Base-by-base conservation (phyloP, 73 alveolate genomes). In the Halteria grandinella region DNA sequence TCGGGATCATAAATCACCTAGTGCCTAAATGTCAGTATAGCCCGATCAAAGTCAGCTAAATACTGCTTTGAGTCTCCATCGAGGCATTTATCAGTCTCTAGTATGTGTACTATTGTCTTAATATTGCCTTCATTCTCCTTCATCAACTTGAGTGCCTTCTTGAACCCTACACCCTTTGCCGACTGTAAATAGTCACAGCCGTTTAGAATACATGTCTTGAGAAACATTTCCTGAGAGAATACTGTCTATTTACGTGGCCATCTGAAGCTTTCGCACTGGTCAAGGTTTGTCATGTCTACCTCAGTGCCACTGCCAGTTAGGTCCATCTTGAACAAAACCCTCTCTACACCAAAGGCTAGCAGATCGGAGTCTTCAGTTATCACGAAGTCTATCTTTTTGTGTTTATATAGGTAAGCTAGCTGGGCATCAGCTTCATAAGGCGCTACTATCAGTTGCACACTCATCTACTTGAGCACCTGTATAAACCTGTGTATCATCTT, bases 341-440 rank as follows among this genome's bases (percentile, higher is more conserved):
- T 69, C 21, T 82, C 87, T 23, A 95, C 85, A 15, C 98, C 98
- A 17, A 77, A 83, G 25, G 96, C 98, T 55, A 93, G 89, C 51
- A 93, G 79, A 75, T 93, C 98, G 28, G 95, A 83, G 74, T 93
- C 98, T 66, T 93, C 98, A 24, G 98, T 89, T n/a, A 93, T 80
- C n/a, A 87, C 89, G 21, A 88, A 71, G 62, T 83, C 96, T 21
- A 89, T 91, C 82, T 83, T 82, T 29, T 92, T 92, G 27, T 69
- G 79, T 44, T 90, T 70, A 73, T 89, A 87, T 69, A 93, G 71
- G 80, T 89, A 93, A 17, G 93, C 89, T 45, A 93, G 71, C 76
- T 93, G 97, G 11, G 93, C 87, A 86, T 93, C 98, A 1, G 98
- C 98, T 75, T 93, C 98, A 62, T 89, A 89, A 25, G 94, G 95